Conservation (phyloP, 2,329 filamentous ascomycete genomes). For the Curvularia sp. region DNA sequence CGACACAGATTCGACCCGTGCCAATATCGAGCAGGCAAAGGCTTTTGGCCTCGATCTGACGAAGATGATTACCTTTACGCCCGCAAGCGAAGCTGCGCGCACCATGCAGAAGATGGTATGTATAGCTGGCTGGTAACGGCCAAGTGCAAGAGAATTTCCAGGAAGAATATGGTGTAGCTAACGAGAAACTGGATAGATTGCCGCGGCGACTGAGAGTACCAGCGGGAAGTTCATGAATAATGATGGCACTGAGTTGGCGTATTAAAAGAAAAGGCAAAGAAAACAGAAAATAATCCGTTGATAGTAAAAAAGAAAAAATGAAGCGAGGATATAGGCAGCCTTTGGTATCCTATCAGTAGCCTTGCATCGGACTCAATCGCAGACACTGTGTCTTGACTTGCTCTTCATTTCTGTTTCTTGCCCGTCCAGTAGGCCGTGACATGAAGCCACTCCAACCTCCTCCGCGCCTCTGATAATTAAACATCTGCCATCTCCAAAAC, state of each 20-base stretch:
- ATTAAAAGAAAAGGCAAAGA: not conserved
- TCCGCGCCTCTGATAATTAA: too few relatives aligned
- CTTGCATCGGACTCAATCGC: not conserved
- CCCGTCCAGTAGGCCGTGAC: too few relatives aligned
- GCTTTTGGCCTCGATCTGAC: not conserved
- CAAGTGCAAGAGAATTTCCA: not conserved
- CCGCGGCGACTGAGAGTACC: not conserved
- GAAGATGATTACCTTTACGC: not conserved
- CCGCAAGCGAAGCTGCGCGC: not conserved
- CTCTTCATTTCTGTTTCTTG: too few relatives aligned
- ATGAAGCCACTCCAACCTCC: too few relatives aligned
- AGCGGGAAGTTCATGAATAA: not conserved
- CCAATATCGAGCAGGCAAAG: not conserved
- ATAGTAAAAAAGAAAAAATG: not conserved
- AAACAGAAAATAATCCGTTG: not conserved
- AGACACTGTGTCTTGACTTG: not conserved
- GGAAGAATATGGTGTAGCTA: not conserved
- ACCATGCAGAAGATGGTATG: not conserved
- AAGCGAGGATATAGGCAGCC: not conserved
- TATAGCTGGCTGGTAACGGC: not conserved
- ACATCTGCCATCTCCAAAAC: not conserved
- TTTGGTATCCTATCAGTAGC: not conserved
- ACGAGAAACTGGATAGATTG: not conserved
- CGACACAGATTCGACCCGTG: not conserved
- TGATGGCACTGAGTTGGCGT: conserved; percentile 2